Conservation (phyloP, 257 asterid species). For the Solanum appendiculatum region DNA sequence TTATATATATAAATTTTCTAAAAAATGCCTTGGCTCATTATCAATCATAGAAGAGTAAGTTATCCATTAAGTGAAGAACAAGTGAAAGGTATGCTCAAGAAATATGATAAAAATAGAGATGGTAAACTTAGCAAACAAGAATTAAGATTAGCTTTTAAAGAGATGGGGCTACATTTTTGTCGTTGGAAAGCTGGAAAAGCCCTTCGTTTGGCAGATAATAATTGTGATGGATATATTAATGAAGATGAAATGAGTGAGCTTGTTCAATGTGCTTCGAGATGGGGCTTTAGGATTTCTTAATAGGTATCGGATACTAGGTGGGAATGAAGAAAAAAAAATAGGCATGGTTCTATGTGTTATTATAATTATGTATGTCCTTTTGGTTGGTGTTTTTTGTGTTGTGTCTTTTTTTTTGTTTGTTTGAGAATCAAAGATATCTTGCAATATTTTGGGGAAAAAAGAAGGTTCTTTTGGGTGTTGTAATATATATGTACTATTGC, state of each 20-base stretch:
- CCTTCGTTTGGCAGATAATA: background rate
- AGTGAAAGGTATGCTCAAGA: background rate
- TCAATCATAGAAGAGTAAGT: background rate
- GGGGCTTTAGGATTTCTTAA: background rate
- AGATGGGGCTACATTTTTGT: background rate
- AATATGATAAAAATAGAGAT: conserved; percentile 8
- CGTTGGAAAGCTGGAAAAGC: conserved; percentile 2
- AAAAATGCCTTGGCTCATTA: background rate
- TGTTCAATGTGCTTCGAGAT: background rate
- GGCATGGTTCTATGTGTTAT: background rate
- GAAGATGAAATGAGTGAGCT: conserved; percentile 3
- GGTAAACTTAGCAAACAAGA: conserved; percentile 1
- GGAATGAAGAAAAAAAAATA: background rate
- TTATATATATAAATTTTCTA: background rate
- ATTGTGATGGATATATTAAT: conserved; percentile 9
- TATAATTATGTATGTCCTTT: too few species aligned
- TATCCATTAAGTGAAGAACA: background rate
- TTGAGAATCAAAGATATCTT: background rate
- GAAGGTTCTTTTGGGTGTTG: background rate
- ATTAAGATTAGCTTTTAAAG: background rate
- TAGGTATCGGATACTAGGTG: background rate
- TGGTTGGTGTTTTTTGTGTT: background rate
- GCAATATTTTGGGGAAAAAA: background rate
- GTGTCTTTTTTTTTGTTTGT: too few species aligned
- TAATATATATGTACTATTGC: background rate